Conservation (phyloP, 2,329 filamentous ascomycete genomes). For the Penicillium sp. region DNA sequence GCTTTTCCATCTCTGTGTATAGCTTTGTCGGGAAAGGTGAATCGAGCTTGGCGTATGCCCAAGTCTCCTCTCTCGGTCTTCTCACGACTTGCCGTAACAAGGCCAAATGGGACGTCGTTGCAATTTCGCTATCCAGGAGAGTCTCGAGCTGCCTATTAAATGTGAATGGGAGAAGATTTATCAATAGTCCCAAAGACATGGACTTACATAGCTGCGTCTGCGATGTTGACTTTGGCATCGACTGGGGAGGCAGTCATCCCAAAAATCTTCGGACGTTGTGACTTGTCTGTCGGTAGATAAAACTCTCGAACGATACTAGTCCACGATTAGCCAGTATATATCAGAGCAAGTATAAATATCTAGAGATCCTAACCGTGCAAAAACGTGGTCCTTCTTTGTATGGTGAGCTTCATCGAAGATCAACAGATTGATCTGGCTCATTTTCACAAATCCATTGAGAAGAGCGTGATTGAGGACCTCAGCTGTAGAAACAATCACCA, state of each 20-base stretch:
- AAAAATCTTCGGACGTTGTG: conserved; percentile 70
- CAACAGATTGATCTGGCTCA: conserved; percentile 81
- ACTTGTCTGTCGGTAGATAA: conserved; percentile 57
- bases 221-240: conserved; percentile 74
- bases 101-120: conserved; percentile 65
- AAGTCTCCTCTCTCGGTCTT: conserved; percentile 59
- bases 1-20: conserved; percentile 55
- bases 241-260: conserved; percentile 98
- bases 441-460: conserved; percentile 72
- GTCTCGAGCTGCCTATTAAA: conserved; percentile 63
- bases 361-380: conserved; percentile 57
- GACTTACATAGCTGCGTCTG: conserved; percentile 59
- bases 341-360: background rate
- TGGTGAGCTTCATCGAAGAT: conserved; percentile 97
- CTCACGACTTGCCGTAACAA: conserved; percentile 60
- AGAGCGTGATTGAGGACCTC: conserved; percentile 80
- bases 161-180: conserved; percentile 5
- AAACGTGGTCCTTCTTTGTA: conserved; percentile 89
- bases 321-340: background rate
- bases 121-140: conserved; percentile 77
- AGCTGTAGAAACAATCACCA: conserved; percentile 89
- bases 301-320: conserved; percentile 78
- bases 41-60: conserved; percentile 55
- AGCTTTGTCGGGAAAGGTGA: conserved; percentile 63
- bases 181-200: background rate